Evolutionary conservation across 2,329 filamentous ascomycete species (phyloP).

Genomic region (Byssoonygena ceratinophila): DNA sequence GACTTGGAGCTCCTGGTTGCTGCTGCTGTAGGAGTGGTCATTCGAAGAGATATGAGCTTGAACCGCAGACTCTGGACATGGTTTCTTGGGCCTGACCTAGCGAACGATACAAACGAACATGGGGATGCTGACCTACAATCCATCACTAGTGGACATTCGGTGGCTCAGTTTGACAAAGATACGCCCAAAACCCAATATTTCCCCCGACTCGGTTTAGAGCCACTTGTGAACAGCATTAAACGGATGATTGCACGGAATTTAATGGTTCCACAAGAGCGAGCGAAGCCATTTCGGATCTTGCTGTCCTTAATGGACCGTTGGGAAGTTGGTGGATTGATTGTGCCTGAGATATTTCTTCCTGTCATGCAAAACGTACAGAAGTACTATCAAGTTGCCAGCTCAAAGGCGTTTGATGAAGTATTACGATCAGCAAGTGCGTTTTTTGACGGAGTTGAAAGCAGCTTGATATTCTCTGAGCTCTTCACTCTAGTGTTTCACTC

Average conservation of each 20-base stretch:
- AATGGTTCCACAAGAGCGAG: slow-evolving; percentile 53
- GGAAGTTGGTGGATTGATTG: slow-evolving; percentile 86
- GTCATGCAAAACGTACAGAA: slow-evolving; percentile 67
- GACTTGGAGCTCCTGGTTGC: slow-evolving; percentile 75
- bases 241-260: slow-evolving; percentile 58
- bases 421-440: slow-evolving; percentile 88
- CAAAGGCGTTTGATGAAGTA: slow-evolving; percentile 69
- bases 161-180: slow-evolving; percentile 30
- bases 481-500: slow-evolving; percentile 49
- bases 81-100: slow-evolving; percentile 72
- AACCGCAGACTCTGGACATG: slow-evolving; percentile 93
- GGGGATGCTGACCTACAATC: slow-evolving; percentile 23
- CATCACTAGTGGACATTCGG: slow-evolving; percentile 22
- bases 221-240: slow-evolving; percentile 63
- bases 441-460: slow-evolving; percentile 93
- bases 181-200: slow-evolving; percentile 68
- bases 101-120: slow-evolving; percentile 30
- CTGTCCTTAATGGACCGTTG: slow-evolving; percentile 95
- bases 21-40: slow-evolving; percentile 77
- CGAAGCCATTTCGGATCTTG: slow-evolving; percentile 80
- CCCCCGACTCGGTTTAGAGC: slow-evolving; percentile 62
- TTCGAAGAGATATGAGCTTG: slow-evolving; percentile 87
- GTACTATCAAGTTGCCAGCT: slow-evolving; percentile 56
- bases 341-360: slow-evolving; percentile 79
- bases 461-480: slow-evolving; percentile 80